Evolutionary conservation across 2,329 filamentous ascomycete species (phyloP), one percentile per base, ranked within the genome.

Genomic region (Exophiala aquamarina): DNA sequence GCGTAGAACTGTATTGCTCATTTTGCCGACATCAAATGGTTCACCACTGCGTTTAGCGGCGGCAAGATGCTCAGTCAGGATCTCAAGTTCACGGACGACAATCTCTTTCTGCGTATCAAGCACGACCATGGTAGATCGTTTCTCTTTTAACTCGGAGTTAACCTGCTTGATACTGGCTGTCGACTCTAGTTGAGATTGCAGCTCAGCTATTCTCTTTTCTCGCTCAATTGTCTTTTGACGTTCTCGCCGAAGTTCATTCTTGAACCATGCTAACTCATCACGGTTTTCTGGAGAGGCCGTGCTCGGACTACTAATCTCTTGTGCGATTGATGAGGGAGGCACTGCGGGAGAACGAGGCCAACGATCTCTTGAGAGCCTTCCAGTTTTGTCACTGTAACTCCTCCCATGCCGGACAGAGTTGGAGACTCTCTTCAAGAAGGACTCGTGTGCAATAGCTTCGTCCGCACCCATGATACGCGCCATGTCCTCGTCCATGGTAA

Each of bases 401-500:
- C 93, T 85, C 44, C 90, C 90, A 67, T 97, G 93, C 55, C 90
- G 88, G 47, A 96, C 90, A 41, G 89, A 91, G 64, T 95, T 95
- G 6, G 93, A 97, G 32, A 96, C 87, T 42, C 89, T 83, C 47
- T 89, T 87, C 53, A 97, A 74, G 51, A 96, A 87, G 1, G 88
- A 92, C 19, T 88, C 84, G 23, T 83, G 85, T 34, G 78, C 76
- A 59, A 68, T 55, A 18, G 65, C 63, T 39, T 90, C 87, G 50
- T 92, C 89, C 15, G 82, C 84, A 32, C 83, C 86, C 50, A 95
- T 75, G 48, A 96, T 92, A 47, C 91, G 85, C 44, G 88, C 87
- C 82, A 96, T 89, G 63, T 97, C 93, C 66, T 96, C 91, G 56
- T 97, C 92, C 84, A 95, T 83, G 50, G 87, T 93, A 62, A 96